Evolutionary conservation across 768 basidiomycete species (phyloP).

Genomic region (Lactarius vividus): DNA sequence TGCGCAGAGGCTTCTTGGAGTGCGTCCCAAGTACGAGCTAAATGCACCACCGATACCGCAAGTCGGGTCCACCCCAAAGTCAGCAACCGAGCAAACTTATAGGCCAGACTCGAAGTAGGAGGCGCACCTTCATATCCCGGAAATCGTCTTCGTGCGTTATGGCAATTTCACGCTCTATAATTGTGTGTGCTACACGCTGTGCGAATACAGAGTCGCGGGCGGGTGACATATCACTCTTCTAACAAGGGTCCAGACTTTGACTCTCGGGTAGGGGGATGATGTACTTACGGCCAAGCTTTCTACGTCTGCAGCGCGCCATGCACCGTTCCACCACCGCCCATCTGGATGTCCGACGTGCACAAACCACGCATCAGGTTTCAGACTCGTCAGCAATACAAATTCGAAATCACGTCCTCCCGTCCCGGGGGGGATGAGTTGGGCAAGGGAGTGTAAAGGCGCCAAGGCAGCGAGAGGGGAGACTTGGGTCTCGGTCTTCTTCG

Average conservation of each 20-base stretch:
- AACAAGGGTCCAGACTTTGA: background rate
- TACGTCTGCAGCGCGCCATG: slow-evolving; percentile 14
- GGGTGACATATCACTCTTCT: slow-evolving; percentile 11
- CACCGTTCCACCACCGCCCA: slow-evolving; percentile 23
- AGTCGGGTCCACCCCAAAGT: background rate
- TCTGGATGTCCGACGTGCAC: slow-evolving; percentile 18
- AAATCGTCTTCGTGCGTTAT: slow-evolving; percentile 11
- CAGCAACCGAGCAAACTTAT: background rate
- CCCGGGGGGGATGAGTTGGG: slow-evolving; percentile 6
- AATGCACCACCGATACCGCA: background rate
- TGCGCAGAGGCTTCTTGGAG: slow-evolving; percentile 17
- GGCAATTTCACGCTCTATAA: slow-evolving; percentile 7
- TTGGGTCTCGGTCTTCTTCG: background rate
- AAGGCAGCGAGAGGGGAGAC: slow-evolving; percentile 12
- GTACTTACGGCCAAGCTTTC: slow-evolving; percentile 12
- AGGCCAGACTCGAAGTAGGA: background rate
- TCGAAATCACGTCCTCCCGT: background rate
- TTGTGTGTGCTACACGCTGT: slow-evolving; percentile 12
- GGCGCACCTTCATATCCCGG: slow-evolving; percentile 13
- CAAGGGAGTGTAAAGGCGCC: slow-evolving; percentile 18
- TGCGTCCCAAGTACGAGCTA: slow-evolving; percentile 20
- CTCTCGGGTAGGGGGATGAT: too few relatives aligned
- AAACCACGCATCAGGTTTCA: slow-evolving; percentile 13
- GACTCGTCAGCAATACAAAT: slow-evolving; percentile 14
- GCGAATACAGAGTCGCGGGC: slow-evolving; percentile 8